Evolutionary conservation across 768 basidiomycete species (phyloP).

Genomic region (Auricularia auricula-judae): DNA sequence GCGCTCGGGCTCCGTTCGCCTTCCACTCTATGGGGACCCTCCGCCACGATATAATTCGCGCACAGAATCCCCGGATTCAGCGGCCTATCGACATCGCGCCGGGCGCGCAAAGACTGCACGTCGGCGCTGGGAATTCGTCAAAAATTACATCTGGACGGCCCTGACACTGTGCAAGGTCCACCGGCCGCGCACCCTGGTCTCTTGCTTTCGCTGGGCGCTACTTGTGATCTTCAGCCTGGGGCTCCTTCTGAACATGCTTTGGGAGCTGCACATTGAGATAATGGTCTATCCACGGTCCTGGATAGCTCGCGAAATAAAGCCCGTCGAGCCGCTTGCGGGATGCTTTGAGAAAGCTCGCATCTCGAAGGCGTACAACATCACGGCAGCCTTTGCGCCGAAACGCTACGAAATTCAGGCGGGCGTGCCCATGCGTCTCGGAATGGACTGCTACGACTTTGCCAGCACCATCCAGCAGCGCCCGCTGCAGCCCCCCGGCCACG

Average conservation of each 20-base stretch:
- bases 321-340: conserved; percentile 49
- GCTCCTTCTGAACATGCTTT: conserved; percentile 39
- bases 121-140: neutral
- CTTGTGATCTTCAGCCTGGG: conserved; percentile 32
- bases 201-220: neutral
- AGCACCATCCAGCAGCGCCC: conserved; percentile 50
- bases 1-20: neutral
- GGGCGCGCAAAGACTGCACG: neutral
- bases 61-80: neutral
- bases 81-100: neutral
- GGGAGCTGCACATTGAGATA: conserved; percentile 77
- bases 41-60: neutral
- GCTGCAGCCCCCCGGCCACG: neutral
- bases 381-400: conserved; percentile 49
- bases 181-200: neutral
- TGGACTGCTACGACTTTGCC: conserved; percentile 91
- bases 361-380: conserved; percentile 58
- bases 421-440: conserved; percentile 60
- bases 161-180: neutral
- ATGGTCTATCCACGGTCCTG: conserved; percentile 68
- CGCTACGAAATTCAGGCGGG: conserved; percentile 70
- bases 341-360: conserved; percentile 61
- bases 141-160: neutral
- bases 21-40: neutral
- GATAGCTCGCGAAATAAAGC: conserved; percentile 62